Evolutionary conservation across 768 basidiomycete genomes (phyloP), one percentile per base, ranked within the genome.

Genomic region (Infundibulicybe gibba): DNA sequence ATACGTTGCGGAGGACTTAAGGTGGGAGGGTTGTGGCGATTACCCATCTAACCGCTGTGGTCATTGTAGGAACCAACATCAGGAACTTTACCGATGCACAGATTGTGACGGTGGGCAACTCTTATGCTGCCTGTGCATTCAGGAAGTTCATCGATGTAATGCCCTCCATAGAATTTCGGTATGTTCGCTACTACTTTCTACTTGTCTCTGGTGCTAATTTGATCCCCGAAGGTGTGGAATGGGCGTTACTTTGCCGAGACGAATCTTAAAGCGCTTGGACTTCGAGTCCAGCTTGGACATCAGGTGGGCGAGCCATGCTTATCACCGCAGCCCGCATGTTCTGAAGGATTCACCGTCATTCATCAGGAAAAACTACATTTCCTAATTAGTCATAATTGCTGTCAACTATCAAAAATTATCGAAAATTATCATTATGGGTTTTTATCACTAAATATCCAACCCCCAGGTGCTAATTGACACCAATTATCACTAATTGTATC

Each of bases 271-370:
- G 30, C n/a, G 3, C 21, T 48, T 2, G 43, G 48, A 13, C 30
- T 4, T 32, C 41, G n/a, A 15, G 30, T 38, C 35, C 25, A 32
- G 38, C 15, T 45, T 49, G 12, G 13, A 32, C 14, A 19, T 49
- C 13, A 3, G 40, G 2, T 16, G 38, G 19, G 37, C 20, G 16
- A 39, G 40, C 20, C 14, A 9, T 13, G 32, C 40, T 6, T 32
- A 11, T 46, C 30, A 16, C 56, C 52, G 12, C 12, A 32, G 13
- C n/a, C 38, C 3, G 40, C 48, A 13, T 25, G 30, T n/a, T 17
- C 41, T 16, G 12, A 38, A 6, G 32, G 21, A 5, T 45, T 58
- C 16, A 30, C 35, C 4, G 43, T 60, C 19, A 16, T 60, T 2
- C 49, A 60, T 31, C n/a, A n/a, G n/a, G n/a, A n/a, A n/a, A n/a